Percentiles rank a stretch among this genome's conserved stretches.
Conservation (phyloP, 2,329 filamentous ascomycete species). For the Neophaeococcomyces aloes region DNA sequence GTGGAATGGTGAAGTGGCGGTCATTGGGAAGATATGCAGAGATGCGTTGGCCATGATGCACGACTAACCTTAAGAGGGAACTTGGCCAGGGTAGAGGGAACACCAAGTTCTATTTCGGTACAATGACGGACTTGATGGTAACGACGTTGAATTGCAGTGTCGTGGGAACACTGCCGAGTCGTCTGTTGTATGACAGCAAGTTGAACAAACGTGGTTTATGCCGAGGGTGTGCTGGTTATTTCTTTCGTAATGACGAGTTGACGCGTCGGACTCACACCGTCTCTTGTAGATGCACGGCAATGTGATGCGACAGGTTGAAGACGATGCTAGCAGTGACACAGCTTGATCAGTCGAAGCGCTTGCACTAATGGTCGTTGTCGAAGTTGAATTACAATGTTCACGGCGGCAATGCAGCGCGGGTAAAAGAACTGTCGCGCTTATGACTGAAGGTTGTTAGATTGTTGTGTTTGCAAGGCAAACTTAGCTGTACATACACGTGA, state of each 20-base stretch:
- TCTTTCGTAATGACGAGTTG: no score
- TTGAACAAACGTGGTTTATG: neutral
- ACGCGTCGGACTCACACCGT: no score
- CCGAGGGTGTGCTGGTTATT: no score
- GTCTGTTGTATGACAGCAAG: neutral
- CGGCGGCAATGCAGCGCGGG: neutral
- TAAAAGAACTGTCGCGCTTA: neutral
- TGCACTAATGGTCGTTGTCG: neutral
- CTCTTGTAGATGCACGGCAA: no score
- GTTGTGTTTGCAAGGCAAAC: no score
- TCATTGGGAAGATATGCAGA: constrained; percentile 19
- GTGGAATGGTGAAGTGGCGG: constrained; percentile 15
- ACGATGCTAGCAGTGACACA: no score
- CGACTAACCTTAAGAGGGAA: constrained; percentile 21
- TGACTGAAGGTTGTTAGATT: no score
- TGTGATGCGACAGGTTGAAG: no score
- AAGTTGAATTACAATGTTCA: neutral
- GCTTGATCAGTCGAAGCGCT: neutral
- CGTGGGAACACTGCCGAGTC: no score
- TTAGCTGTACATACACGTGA: no score
- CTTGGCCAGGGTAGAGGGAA: constrained; percentile 10
- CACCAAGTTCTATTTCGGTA: constrained; percentile 19
- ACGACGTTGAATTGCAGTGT: neutral
- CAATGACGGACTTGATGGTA: constrained; percentile 4
- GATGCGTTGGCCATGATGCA: constrained; percentile 21